These are phyloP conservation scores for Trametes coccinea DNA, from an alignment of 768 basidiomycete genomes.

Conservation along the genomic window DNA sequence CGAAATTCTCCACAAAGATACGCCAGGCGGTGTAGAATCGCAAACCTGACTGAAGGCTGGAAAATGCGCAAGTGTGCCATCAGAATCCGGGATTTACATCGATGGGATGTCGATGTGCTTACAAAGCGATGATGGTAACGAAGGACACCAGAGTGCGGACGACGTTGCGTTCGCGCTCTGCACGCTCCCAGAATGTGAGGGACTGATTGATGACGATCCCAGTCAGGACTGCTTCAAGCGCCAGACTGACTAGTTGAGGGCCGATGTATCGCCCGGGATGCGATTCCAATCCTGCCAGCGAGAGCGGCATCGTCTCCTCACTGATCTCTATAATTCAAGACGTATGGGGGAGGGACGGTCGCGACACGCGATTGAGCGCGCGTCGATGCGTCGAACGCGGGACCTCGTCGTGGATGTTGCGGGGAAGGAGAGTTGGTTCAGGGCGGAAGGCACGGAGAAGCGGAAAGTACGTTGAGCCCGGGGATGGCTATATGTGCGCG, in stretches of 20 bases:
- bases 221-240: constrained; percentile 28
- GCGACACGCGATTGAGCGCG: neutral
- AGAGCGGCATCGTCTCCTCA: constrained; percentile 17
- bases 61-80: neutral
- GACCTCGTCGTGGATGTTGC: too few species aligned
- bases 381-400: neutral
- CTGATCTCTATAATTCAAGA: neutral
- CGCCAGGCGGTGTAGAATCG: constrained; percentile 26
- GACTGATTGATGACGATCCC: constrained; percentile 29
- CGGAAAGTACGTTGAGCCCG: neutral
- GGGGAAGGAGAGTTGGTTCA: constrained; percentile 5
- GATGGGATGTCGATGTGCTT: neutral
- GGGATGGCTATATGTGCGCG: constrained; percentile 14
- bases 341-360: neutral
- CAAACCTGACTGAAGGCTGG: constrained; percentile 26
- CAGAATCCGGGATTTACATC: too few species aligned
- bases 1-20: constrained; percentile 27
- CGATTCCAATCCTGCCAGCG: constrained; percentile 15
- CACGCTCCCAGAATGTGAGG: constrained; percentile 26
- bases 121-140: constrained; percentile 27
- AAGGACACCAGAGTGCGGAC: constrained; percentile 27
- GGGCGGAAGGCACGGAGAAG: constrained; percentile 10
- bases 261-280: constrained; percentile 29
- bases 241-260: constrained; percentile 20
- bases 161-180: constrained; percentile 16